These are phyloP conservation scores for Penicillium hesseltinei DNA, from an alignment of 2,329 filamentous ascomycete genomes.

Conservation along the genomic window DNA sequence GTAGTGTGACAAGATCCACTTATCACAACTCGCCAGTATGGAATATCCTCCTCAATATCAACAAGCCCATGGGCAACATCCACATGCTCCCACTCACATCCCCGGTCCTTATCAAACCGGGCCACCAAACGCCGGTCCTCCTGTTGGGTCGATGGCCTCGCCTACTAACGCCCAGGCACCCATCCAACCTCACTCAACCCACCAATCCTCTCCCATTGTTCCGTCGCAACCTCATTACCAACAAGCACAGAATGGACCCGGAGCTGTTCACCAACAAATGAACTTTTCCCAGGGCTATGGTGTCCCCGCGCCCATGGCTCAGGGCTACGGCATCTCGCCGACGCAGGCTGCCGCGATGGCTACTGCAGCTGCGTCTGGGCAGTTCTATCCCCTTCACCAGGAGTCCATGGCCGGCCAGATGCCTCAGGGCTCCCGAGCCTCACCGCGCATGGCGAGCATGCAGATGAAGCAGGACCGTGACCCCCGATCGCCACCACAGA, in stretches of 20 bases:
- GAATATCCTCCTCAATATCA: constrained; percentile 73
- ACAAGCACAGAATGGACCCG: constrained; percentile 60
- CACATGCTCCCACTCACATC: constrained; percentile 59
- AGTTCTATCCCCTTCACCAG: constrained; percentile 71
- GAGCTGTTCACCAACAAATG: constrained; percentile 64
- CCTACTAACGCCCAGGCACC: constrained; percentile 69
- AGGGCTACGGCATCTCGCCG: constrained; percentile 71
- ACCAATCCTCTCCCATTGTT: constrained; percentile 76
- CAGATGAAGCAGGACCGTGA: constrained; percentile 71
- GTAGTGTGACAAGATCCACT: constrained; percentile 29
- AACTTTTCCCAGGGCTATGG: constrained; percentile 78
- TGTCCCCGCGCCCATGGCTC: constrained; percentile 70
- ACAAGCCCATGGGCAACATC: constrained; percentile 61
- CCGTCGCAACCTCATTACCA: constrained; percentile 72
- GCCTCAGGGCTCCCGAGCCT: constrained; percentile 57
- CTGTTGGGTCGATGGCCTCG: constrained; percentile 62
- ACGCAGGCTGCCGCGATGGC: constrained; percentile 92
- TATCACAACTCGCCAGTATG: constrained; percentile 54
- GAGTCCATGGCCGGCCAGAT: constrained; percentile 66
- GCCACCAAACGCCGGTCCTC: constrained; percentile 49
- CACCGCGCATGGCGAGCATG: constrained; percentile 70
- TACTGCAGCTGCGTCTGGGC: constrained; percentile 85
- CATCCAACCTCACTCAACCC: constrained; percentile 58
- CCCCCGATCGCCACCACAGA: constrained; percentile 73
- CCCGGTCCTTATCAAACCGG: constrained; percentile 63